Evolutionary conservation across 2,329 filamentous ascomycete genomes (phyloP).

Genomic region (Aspergillus fumigatiaffinis): DNA sequence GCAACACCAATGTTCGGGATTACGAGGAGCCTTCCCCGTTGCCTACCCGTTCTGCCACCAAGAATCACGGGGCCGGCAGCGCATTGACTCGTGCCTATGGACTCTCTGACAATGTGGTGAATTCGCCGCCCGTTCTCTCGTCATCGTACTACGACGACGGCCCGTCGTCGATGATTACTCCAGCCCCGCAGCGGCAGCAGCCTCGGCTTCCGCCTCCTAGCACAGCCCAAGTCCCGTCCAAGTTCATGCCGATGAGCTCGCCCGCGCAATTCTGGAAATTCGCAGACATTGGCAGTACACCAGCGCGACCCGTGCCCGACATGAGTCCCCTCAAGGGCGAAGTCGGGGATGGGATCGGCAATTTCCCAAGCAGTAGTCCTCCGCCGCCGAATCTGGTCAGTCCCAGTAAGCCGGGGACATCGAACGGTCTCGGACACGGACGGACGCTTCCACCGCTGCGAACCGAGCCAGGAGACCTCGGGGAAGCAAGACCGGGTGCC

Average conservation of each 20-base stretch:
- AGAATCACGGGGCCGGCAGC: constrained; percentile 22
- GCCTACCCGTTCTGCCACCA: constrained; percentile 30
- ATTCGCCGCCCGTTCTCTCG: constrained; percentile 46
- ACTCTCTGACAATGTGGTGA: constrained; percentile 36
- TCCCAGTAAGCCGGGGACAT: constrained; percentile 42
- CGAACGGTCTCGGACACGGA: constrained; percentile 28
- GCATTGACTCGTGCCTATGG: constrained; percentile 35
- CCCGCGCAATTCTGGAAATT: constrained; percentile 51
- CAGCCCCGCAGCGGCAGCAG: constrained; percentile 47
- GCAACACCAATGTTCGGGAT: constrained; percentile 31
- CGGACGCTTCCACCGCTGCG: constrained; percentile 30
- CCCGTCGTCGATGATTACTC: constrained; percentile 46
- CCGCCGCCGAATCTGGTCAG: constrained; percentile 44
- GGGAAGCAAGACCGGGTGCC: constrained; percentile 19
- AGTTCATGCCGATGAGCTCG: constrained; percentile 50
- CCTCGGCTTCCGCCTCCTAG: constrained; percentile 47
- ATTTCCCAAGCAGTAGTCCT: constrained; percentile 46
- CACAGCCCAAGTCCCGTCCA: constrained; percentile 47
- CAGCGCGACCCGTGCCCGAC: constrained; percentile 40
- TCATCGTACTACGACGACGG: constrained; percentile 48
- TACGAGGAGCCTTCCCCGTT: constrained; percentile 43
- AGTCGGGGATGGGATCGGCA: constrained; percentile 31
- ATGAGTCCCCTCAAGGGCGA: constrained; percentile 47
- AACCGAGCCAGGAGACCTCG: not conserved
- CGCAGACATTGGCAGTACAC: constrained; percentile 44